Conservation (phyloP, 2,329 filamentous ascomycete species). For the Magnaporthiopsis rhizophila region DNA sequence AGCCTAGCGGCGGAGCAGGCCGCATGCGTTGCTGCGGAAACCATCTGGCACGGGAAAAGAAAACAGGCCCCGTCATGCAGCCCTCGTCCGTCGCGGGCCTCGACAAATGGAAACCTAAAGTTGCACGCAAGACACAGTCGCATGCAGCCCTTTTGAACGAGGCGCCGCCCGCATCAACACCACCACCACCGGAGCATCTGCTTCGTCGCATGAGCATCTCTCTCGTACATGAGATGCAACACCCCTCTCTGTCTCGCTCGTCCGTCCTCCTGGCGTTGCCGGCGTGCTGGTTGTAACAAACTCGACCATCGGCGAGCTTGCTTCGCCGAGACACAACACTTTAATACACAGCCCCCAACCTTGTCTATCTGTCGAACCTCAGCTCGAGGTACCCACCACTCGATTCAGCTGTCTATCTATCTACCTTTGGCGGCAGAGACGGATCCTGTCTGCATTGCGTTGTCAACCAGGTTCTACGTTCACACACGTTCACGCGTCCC, state of each 20-base stretch:
- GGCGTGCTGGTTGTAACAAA: not conserved
- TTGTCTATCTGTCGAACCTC: not conserved
- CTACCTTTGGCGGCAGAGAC: not conserved
- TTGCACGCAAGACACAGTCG: not conserved
- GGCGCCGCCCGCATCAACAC: not conserved
- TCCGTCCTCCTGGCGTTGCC: not conserved
- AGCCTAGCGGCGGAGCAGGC: not conserved
- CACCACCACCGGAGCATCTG: not conserved
- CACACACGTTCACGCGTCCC: not conserved
- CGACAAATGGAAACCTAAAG: not conserved
- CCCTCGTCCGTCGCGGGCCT: not conserved
- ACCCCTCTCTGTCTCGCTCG: not conserved
- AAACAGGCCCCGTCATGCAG: not conserved
- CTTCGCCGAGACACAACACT: not conserved
- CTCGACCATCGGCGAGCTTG: not conserved
- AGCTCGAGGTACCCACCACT: not conserved
- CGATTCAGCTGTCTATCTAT: not conserved
- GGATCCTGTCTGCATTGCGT: not conserved
- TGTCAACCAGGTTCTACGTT: not conserved
- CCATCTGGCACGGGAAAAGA: not conserved
- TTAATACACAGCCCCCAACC: not conserved
- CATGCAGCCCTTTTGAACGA: not conserved
- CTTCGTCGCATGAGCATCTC: not conserved
- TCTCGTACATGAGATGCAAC: not conserved
- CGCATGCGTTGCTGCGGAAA: not conserved